A percentile compares a stretch with the other conserved stretches of the same genome.
These are phyloP conservation scores for Aechmea fasciata DNA, from an alignment of 176 grass and related monocot genomes.

Conservation along the genomic window DNA sequence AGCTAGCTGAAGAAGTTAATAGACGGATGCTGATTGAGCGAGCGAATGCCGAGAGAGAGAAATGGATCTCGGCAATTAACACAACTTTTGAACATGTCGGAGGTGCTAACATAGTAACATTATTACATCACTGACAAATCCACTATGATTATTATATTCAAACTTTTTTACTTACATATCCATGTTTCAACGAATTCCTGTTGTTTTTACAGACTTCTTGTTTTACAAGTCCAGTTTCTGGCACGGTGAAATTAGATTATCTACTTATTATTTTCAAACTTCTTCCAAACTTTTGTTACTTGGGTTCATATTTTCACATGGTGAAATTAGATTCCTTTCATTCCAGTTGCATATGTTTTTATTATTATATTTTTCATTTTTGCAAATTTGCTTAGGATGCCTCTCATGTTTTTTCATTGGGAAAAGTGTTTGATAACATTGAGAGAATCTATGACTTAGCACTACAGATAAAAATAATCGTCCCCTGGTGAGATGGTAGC, in stretches of 20 bases:
- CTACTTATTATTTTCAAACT: neutral
- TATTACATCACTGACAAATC: neutral
- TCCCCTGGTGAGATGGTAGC: neutral
- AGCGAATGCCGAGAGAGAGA: conserved; percentile 78
- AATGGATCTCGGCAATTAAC: conserved; percentile 87
- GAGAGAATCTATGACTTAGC: neutral
- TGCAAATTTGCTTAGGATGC: neutral
- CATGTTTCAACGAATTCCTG: neutral
- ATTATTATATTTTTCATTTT: too few relatives aligned
- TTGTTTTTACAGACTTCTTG: neutral
- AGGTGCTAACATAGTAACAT: conserved; percentile 35
- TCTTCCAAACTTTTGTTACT: neutral
- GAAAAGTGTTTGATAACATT: neutral
- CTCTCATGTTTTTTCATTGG: neutral
- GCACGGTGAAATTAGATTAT: neutral
- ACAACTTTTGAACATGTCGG: conserved; percentile 92
- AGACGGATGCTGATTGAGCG: conserved; percentile 44
- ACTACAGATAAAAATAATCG: neutral
- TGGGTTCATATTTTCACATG: neutral
- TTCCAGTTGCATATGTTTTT: too few relatives aligned
- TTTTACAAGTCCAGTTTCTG: neutral
- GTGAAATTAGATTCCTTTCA: too few relatives aligned
- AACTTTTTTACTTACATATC: neutral
- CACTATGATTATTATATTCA: neutral
- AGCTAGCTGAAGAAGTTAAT: conserved; percentile 50